A percentile compares a stretch with the other conserved stretches of the same genome.
phyloP scores from a whole-genome alignment of 352 stramenopile species.

The Elongisporangium anandrum region DNA sequence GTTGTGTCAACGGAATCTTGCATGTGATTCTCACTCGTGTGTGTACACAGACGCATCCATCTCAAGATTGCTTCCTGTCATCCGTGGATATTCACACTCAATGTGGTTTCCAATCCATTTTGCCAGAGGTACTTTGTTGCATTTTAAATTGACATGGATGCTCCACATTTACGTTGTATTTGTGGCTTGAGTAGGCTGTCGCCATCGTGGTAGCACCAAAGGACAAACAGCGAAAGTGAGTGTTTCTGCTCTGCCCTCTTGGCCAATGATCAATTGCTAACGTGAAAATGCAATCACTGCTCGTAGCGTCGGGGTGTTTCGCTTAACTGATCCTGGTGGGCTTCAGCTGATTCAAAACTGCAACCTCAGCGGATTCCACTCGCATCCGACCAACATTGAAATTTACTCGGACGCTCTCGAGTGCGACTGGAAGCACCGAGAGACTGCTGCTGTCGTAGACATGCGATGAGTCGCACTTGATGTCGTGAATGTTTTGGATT shows the following conservation, averaged over 20 bases:
- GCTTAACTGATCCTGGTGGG: slow-evolving; percentile 67
- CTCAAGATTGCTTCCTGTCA: slow-evolving; percentile 86
- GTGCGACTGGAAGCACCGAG: slow-evolving; percentile 52
- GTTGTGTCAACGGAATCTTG: background rate
- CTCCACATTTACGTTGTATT: slow-evolving; percentile 4
- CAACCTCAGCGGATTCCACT: slow-evolving; percentile 81
- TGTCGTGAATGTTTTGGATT: background rate
- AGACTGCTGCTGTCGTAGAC: slow-evolving; percentile 46
- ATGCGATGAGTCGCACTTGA: slow-evolving; percentile 44
- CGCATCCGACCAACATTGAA: slow-evolving; percentile 66
- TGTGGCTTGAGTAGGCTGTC: slow-evolving; percentile 40
- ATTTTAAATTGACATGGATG: background rate
- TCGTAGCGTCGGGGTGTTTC: slow-evolving; percentile 79
- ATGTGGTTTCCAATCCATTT: slow-evolving; percentile 87
- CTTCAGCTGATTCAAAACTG: slow-evolving; percentile 89
- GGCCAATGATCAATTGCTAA: background rate
- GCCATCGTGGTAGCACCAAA: slow-evolving; percentile 84
- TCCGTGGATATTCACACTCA: slow-evolving; percentile 90
- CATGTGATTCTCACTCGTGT: background rate
- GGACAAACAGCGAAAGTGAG: slow-evolving; percentile 61
- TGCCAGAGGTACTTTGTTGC: slow-evolving; percentile 56
- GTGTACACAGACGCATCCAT: slow-evolving; percentile 69
- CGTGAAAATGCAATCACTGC: background rate
- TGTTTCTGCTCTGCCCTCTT: background rate
- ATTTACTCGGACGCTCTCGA: slow-evolving; percentile 80